These are phyloP conservation scores for Russula lepida DNA, from an alignment of 768 basidiomycete species.

Conservation along the genomic window DNA sequence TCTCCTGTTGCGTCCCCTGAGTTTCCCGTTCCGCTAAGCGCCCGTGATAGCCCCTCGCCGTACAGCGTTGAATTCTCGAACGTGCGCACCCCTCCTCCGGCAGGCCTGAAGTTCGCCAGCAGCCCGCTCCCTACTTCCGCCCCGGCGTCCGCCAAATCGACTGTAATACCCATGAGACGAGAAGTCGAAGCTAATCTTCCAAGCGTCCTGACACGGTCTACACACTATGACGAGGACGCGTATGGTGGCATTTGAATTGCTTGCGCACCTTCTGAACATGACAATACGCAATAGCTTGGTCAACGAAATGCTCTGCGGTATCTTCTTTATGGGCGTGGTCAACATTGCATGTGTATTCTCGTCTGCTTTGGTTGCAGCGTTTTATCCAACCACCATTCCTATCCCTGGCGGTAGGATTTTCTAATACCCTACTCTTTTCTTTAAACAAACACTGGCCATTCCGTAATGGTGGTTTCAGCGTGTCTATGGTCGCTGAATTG, in stretches of 20 bases:
- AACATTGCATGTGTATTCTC: constrained; percentile 3
- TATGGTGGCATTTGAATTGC: constrained; percentile 54
- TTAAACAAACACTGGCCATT: neutral
- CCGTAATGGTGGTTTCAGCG: neutral
- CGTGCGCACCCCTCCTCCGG: constrained; percentile 20
- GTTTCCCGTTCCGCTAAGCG: constrained; percentile 22
- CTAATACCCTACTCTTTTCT: neutral
- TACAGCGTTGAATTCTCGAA: constrained; percentile 20
- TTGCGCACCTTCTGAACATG: neutral
- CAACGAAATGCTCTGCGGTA: constrained; percentile 5
- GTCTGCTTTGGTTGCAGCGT: constrained; percentile 6
- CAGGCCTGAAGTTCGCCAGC: constrained; percentile 19
- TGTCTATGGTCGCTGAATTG: constrained; percentile 1
- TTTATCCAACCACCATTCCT: neutral
- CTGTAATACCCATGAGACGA: constrained; percentile 10
- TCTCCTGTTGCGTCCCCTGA: constrained; percentile 30
- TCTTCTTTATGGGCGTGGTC: neutral
- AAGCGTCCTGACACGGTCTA: constrained; percentile 43
- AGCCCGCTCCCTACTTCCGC: constrained; percentile 17
- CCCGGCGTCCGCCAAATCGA: constrained; percentile 1
- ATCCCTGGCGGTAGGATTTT: neutral
- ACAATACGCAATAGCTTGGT: neutral
- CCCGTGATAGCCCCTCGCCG: constrained; percentile 23
- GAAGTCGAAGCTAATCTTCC: constrained; percentile 16
- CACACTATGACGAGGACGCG: constrained; percentile 52